Evolutionary conservation across 2,329 filamentous ascomycete genomes (phyloP), one percentile per base, ranked within the genome.

Genomic region (Ophiostoma himal-ulmi): DNA sequence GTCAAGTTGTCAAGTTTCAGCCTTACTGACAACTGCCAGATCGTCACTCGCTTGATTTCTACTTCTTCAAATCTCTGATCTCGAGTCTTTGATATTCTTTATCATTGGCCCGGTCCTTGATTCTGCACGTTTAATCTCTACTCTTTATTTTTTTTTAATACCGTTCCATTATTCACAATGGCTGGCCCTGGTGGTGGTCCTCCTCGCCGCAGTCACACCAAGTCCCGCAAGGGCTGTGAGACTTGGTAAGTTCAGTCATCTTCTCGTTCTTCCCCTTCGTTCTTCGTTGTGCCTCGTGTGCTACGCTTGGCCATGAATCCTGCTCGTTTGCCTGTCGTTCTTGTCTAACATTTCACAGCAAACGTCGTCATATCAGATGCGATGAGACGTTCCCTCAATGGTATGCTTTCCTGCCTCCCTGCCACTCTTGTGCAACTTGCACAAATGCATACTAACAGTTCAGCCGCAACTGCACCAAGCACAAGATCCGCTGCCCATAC

Each of bases 361-460:
- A 99, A 82, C 90, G 91, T 79, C 89, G 95, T 79, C 95, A 99
- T 81, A 99, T 99, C 79, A 88, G 95, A 77, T 99, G 95, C 82
- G 95, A 99, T 78, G 95, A 99, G 81, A 97, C 89, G 75, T 97
- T 97, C 77, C 95, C 95, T 68, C 95, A 99, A 86, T 99, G 94
- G 93, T 96, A 84, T 76, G 86, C 80, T 64, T 62, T 60, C 67
- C 30, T 68, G 54, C 52, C n/a, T 34, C 37, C 37, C n/a, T 67
- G 7, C 26, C 48, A 57, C 36, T 69, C 22, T 34, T 36, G 41
- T 68, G 26, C 5, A 6, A 57, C 34, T 26, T 8, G 11, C 14
- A 54, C 3, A 54, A 57, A 8, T 11, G 13, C 26, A 22, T 57
- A 37, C 41, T 30, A 44, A 68, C n/a, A 22, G 26, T n/a, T 65